phyloP scores from a whole-genome alignment of 2,329 filamentous ascomycete species.

The Aspergillus candidus region DNA sequence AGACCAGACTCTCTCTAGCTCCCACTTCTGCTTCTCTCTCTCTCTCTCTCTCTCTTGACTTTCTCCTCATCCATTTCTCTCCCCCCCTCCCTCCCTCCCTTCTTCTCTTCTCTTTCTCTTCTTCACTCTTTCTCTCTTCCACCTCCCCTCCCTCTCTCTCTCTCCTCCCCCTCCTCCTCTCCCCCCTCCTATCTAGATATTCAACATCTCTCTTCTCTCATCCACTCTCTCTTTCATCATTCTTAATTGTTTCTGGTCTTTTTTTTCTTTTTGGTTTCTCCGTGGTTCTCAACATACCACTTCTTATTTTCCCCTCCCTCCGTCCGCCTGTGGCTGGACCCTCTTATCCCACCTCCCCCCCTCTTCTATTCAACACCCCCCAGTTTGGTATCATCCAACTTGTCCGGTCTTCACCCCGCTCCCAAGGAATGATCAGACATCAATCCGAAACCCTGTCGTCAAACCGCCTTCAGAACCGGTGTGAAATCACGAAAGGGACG shows the following conservation, averaged over 20 bases:
- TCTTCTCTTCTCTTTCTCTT: constrained; percentile 14
- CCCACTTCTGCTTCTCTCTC: constrained; percentile 1
- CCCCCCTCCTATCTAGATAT: constrained; percentile 5
- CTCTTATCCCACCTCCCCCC: constrained; percentile 19
- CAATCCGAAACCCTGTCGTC: constrained; percentile 36
- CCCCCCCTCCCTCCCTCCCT: constrained; percentile 8
- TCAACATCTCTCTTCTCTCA: constrained; percentile 22
- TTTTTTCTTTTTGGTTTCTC: constrained; percentile 3
- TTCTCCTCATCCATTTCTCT: constrained; percentile 18
- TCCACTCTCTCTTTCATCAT: constrained; percentile 19
- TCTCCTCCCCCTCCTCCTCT: constrained; percentile 3
- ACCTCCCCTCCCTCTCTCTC: constrained; percentile 14
- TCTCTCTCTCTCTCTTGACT: constrained; percentile 7
- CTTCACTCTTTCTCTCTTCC: constrained; percentile 8
- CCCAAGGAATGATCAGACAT: constrained; percentile 42
- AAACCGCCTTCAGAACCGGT: constrained; percentile 39
- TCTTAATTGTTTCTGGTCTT: constrained; percentile 10
- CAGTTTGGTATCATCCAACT: too few species aligned
- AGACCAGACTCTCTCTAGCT: constrained; percentile 11
- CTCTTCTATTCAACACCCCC: constrained; percentile 11
- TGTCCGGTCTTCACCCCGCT: constrained; percentile 11
- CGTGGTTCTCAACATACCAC: constrained; percentile 7
- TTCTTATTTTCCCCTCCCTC: constrained; percentile 10
- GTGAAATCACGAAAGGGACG: constrained; percentile 36
- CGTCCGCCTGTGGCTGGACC: constrained; percentile 39